These are phyloP conservation scores for Heterobasidion parviporum DNA, from an alignment of 1,284 basidiomycete genomes.

Conservation along the genomic window DNA sequence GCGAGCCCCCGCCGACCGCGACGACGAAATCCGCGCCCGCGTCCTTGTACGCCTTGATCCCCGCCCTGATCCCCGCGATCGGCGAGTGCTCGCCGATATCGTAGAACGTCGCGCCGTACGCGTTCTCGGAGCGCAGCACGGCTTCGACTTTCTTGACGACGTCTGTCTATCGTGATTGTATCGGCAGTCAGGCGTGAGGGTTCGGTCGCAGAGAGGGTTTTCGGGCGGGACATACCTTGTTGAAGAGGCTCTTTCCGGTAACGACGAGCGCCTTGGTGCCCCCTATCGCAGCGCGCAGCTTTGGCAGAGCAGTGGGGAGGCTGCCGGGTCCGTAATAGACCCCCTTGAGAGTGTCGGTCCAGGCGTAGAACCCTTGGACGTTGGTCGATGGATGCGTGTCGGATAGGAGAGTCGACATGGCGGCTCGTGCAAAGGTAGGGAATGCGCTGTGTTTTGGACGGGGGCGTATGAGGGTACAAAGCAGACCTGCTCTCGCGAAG, in stretches of 20 bases:
- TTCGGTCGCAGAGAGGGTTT: background rate
- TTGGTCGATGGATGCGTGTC: conserved; percentile 7
- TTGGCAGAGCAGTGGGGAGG: conserved; percentile 50
- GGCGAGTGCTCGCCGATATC: conserved; percentile 76
- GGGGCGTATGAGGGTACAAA: no score
- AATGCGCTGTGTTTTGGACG: background rate
- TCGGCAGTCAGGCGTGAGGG: no score
- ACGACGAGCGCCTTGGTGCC: conserved; percentile 60
- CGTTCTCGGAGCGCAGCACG: conserved; percentile 44
- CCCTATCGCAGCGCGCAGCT: conserved; percentile 43
- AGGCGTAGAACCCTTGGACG: conserved; percentile 49
- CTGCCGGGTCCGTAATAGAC: conserved; percentile 66
- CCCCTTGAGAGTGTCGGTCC: conserved; percentile 54
- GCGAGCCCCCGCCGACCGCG: conserved; percentile 73
- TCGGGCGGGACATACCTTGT: conserved; percentile 39
- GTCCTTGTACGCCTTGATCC: conserved; percentile 46
- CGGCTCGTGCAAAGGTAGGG: background rate
- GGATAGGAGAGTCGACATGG: conserved; percentile 3
- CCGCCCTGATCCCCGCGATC: conserved; percentile 60
- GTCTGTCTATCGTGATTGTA: conserved; percentile 38
- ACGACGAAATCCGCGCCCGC: conserved; percentile 60
- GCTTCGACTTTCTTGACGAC: conserved; percentile 52
- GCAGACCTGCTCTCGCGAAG: no score
- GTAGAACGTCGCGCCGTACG: conserved; percentile 61
- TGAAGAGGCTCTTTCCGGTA: conserved; percentile 59